Conservation (phyloP, 371 early-diverging fungal species). For the Mortierella sp. region DNA sequence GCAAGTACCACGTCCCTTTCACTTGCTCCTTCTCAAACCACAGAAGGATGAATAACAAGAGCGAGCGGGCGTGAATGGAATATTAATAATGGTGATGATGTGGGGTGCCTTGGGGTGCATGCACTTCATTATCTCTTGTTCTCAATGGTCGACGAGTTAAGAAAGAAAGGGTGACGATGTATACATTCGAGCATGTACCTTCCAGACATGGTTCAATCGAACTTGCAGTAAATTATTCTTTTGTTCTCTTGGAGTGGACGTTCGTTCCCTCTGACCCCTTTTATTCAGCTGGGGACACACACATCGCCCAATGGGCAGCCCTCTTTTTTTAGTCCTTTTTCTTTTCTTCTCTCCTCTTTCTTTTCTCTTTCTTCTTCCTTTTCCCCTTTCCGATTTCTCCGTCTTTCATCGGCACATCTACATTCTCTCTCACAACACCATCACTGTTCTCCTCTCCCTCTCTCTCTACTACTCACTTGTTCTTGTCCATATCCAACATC, state of each 20-base stretch:
- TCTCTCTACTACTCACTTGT: background rate
- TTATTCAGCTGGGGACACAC: background rate
- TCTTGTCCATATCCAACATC: background rate
- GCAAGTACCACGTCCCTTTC: background rate
- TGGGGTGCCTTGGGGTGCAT: background rate
- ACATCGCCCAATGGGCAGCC: background rate
- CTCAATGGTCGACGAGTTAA: no score
- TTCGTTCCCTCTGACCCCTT: background rate
- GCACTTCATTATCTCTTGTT: no score
- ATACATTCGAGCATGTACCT: background rate
- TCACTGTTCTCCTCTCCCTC: background rate
- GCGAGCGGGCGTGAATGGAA: background rate
- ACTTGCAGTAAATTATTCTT: background rate
- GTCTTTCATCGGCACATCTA: background rate
- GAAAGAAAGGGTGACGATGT: background rate
- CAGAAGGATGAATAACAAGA: background rate
- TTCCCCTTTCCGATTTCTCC: background rate
- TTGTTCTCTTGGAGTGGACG: constrained; percentile 8
- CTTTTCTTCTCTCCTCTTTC: background rate
- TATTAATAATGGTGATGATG: background rate
- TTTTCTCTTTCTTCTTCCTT: background rate
- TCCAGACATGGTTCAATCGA: background rate
- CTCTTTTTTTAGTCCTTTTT: background rate
- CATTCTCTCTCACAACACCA: background rate
- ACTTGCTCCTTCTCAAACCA: background rate